Base-by-base conservation (phyloP, 2,329 filamentous ascomycete species). In the Fonsecaea pedrosoi region DNA sequence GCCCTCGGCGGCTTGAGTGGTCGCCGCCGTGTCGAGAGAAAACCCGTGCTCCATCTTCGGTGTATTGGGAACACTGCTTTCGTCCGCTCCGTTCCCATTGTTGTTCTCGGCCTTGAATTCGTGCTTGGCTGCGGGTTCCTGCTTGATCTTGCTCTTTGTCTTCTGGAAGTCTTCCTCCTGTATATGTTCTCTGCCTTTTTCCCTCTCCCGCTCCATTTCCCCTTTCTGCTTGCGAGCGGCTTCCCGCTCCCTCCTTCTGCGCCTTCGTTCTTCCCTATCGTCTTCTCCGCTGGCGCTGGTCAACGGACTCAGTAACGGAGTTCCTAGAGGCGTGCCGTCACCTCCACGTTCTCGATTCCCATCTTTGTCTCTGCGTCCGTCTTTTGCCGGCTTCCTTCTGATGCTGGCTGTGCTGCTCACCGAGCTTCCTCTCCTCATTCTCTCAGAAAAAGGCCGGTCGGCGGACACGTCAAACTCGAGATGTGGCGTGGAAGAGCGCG, bases 401-500 rank as follows among this genome's bases (percentile, higher is more conserved):
- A 64, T 60, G 30, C 70, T 71, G 12, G 70, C 68, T 25, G 70
- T 70, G 64, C 68, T 72, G 60, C 64, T 69, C 2, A 72, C 71
- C 42, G 70, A 72, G 64, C 71, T 73, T 6, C 71, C 71, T 25
- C 71, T 56, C 25, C 71, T 57, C 21, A 73, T 65, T 10, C 70
- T 64, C 12, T 73, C 71, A 1, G 66, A 60, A 9, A 62, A 57
- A 6, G 63, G 63, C 5, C 50, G 60, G 13, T 69, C 68, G 13
- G 53, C 25, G 30, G 60, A 59, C 30, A 64, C 69, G 35, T 69
- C 71, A n/a, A 67, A 30, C 25, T 71, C 69, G 25, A 70, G 61
- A 32, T 74, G 68, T 1, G 72, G 70, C 5, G 71, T 74, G 38
- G 70, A 69, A 10, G 69, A 71, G 13, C 72, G 66, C 2, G 69